Evolutionary conservation across 2,329 filamentous ascomycete genomes (phyloP), one percentile per base, ranked within the genome.

Genomic region (Juglanconis juglandina): DNA sequence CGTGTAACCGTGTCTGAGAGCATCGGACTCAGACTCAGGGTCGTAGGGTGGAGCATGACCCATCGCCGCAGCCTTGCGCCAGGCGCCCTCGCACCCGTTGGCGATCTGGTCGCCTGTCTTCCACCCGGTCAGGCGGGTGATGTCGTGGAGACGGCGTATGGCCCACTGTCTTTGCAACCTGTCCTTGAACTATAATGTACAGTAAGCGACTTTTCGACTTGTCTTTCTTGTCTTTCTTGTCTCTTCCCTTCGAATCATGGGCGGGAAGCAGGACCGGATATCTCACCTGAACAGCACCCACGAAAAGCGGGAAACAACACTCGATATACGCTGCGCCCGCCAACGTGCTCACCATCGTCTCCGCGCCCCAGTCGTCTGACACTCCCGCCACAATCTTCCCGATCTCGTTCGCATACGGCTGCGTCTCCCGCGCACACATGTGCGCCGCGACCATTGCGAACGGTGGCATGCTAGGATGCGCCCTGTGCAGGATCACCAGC

Each of bases 401-500:
- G 61, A 97, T 86, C 64, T 88, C 82, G 63, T 87, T 87, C 1
- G 92, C 90, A 72, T 86, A 90, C 0, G 77, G 77, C 3, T 81
- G 84, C 1, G 94, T 97, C 53, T 89, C 84, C 13, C 78, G 78
- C 0, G 92, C 91, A 9, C 90, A 87, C 64, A 96, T 81, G 7
- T 88, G 89, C 0, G 92, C 92, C 3, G 95, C 92, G 68, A 92
- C 85, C 85, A 96, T 92, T 41, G 92, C 90, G 8, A 93, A 87
- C 0, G 94, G 92, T 0, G 93, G 94, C 92, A 97, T 97, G 32
- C 84, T 85, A 0, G 95, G 95, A 66, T 97, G 93, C 1, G 87
- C 82, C 39, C 95, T 84, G 61, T 94, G 80, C n/a, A 95, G 82
- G 57, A 93, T 82, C 60, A 98, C 94, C 51, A 92, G 81, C 0